Percentiles rank a stretch among this genome's conserved stretches.
Evolutionary conservation across 306 rosid genomes (phyloP).

Genomic region (Chamaecrista fasciculata): DNA sequence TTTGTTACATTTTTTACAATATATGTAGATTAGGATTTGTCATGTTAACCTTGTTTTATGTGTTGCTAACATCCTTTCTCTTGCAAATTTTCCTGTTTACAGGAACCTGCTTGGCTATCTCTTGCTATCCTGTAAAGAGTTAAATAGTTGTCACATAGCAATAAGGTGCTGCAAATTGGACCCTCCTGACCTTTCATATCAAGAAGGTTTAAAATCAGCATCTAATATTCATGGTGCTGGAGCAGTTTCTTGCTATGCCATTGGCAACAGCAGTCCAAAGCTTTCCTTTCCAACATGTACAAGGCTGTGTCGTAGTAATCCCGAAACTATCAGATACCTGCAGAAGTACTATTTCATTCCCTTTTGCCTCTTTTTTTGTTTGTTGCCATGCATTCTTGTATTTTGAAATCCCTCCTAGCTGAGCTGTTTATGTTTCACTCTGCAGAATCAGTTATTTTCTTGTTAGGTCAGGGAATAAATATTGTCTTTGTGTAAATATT

Average conservation of each 20-base stretch:
- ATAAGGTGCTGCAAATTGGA: constrained; percentile 67
- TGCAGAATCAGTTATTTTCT: constrained; percentile 11
- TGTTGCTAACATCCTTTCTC: constrained; percentile 25
- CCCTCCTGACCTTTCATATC: constrained; percentile 38
- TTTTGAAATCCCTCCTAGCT: neutral
- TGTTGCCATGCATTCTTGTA: neutral
- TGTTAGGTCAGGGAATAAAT: constrained; percentile 22
- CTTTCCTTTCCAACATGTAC: constrained; percentile 71
- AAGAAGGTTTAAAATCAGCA: constrained; percentile 61
- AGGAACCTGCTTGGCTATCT: constrained; percentile 93
- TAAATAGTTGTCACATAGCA: constrained; percentile 56
- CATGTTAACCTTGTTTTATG: neutral
- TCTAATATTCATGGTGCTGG: constrained; percentile 78
- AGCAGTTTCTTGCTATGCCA: constrained; percentile 76
- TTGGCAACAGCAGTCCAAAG: constrained; percentile 52
- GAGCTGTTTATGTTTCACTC: constrained; percentile 1
- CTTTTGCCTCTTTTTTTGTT: constrained; percentile 3
- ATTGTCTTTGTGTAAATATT: constrained; percentile 5
- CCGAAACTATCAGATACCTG: constrained; percentile 49
- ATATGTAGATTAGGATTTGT: neutral
- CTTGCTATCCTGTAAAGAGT: constrained; percentile 58
- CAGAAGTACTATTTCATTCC: constrained; percentile 56
- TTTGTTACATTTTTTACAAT: neutral
- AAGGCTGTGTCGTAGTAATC: constrained; percentile 50
- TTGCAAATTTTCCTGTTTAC: constrained; percentile 37